These are phyloP conservation scores for Flammula alnicola DNA, from an alignment of 1,284 basidiomycete species.

Conservation along the genomic window DNA sequence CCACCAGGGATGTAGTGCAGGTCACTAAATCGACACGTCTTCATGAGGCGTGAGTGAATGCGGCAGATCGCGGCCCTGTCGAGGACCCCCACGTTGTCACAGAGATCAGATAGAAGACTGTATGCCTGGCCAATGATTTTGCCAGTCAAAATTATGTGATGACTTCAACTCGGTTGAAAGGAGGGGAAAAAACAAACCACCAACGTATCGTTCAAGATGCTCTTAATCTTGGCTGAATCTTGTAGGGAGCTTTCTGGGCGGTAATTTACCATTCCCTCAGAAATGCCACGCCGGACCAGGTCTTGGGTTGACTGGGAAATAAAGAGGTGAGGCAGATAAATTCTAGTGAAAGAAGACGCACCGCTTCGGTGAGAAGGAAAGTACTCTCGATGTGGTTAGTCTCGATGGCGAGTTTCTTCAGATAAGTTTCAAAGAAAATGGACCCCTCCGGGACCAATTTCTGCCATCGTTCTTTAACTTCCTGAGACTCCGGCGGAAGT, in stretches of 20 bases:
- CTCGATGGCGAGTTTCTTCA: conserved; percentile 31
- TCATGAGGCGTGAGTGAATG: conserved; percentile 33
- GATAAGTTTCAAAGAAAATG: conserved; percentile 21
- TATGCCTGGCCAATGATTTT: conserved; percentile 16
- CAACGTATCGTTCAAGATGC: conserved; percentile 31
- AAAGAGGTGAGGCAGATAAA: not conserved
- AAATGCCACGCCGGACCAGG: conserved; percentile 27
- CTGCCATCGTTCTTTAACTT: conserved; percentile 24
- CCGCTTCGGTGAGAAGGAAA: conserved; percentile 30
- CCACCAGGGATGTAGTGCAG: conserved; percentile 39
- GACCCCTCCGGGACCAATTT: conserved; percentile 18
- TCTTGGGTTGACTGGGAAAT: conserved; percentile 28
- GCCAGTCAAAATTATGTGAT: not conserved
- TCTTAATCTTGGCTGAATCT: conserved; percentile 26
- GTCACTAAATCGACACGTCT: conserved; percentile 28
- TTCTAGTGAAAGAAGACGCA: conserved; percentile 11
- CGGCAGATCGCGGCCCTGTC: conserved; percentile 22
- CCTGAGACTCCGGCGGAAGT: conserved; percentile 18
- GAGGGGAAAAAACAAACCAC: conserved; percentile 24
- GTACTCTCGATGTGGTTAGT: conserved; percentile 34
- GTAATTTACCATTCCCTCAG: conserved; percentile 21
- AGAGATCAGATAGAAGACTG: conserved; percentile 17
- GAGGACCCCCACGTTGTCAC: conserved; percentile 15
- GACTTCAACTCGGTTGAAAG: not conserved
- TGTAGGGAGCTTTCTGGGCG: conserved; percentile 28